Base-by-base conservation (phyloP, 345 rosid species). In the Hibiscus syriacus region DNA sequence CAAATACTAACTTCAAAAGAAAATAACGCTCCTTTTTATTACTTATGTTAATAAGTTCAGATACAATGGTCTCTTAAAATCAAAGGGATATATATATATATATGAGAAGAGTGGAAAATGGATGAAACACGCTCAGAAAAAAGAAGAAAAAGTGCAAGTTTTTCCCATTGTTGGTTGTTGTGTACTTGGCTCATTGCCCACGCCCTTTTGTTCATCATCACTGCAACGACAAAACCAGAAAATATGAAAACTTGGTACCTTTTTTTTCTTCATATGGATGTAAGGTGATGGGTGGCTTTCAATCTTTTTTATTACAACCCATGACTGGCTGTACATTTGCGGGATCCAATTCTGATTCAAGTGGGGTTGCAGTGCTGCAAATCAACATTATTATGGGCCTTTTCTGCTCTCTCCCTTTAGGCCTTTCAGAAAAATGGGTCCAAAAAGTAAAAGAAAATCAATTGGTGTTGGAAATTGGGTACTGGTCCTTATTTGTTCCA, bases 181-280 rank as follows among this genome's bases (percentile, higher is more conserved):
- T 61, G 66, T 61, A 61, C n/a, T n/a, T n/a, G n/a, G n/a, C n/a
- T n/a, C n/a, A 61, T 38, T 22, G 32, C 19, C 66, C 50, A 39
- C 2, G 32, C 66, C 66, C 12, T 17, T 41, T 23, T 62, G 34
- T 41, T 62, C 66, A 62, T 38, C 41, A 38, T 50, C 55, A 50
- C 22, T 41, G 34, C 34, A 39, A 46, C 9, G 66, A 38, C 41
- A 38, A 38, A 38, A 38, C 41, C 3, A 38, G 41, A 0, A 62
- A 62, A 62, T 41, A 8, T n/a, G 66, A 41, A 62, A 62, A 41
- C 20, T 19, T 36, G 39, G 65, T 60, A 38, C 65, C 20, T 29
- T 29, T 60, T 62, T 62, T 62, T 45, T 8, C 7, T n/a, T n/a
- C n/a, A n/a, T 41, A 38, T 62, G 34, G 52, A 41, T 41, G 23